A percentile compares a stretch with the other conserved stretches of the same genome.
phyloP scores from a whole-genome alignment of 306 rosid species.

The Castanopsis chinensis region DNA sequence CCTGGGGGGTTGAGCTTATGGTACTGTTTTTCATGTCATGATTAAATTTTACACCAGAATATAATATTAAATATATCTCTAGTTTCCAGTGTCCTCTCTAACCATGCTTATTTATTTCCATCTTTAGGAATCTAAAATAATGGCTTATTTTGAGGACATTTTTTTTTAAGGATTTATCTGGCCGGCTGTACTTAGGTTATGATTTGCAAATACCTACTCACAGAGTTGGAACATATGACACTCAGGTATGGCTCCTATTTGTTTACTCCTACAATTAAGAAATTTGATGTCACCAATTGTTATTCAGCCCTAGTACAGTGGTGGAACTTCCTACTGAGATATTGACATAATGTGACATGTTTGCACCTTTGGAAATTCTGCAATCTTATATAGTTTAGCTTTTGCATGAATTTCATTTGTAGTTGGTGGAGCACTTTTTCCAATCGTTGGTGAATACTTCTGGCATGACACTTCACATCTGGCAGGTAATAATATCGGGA shows the following conservation, averaged over 20 bases:
- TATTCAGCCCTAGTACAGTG: slow-evolving; percentile 5
- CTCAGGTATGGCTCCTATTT: slow-evolving; percentile 62
- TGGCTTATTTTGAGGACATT: background rate
- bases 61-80: slow-evolving; percentile 9
- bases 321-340: background rate
- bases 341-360: background rate
- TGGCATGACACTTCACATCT: slow-evolving; percentile 95
- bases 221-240: slow-evolving; percentile 88
- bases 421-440: slow-evolving; percentile 98
- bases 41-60: slow-evolving; percentile 1
- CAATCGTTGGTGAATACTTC: slow-evolving; percentile 95
- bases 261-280: slow-evolving; percentile 1
- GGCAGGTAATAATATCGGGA: slow-evolving; percentile 58
- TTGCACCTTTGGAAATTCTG: background rate
- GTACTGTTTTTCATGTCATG: background rate
- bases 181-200: slow-evolving; percentile 79
- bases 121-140: background rate
- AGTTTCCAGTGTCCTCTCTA: slow-evolving; percentile 5
- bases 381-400: background rate
- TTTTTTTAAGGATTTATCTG: slow-evolving; percentile 82
- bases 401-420: slow-evolving; percentile 6
- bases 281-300: background rate
- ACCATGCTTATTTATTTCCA: background rate
- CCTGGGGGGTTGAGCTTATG: background rate
- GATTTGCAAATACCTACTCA: slow-evolving; percentile 77